Percentiles rank a stretch among this genome's conserved stretches.
phyloP scores from a whole-genome alignment of 306 rosid genomes.

The Senna siamea region DNA sequence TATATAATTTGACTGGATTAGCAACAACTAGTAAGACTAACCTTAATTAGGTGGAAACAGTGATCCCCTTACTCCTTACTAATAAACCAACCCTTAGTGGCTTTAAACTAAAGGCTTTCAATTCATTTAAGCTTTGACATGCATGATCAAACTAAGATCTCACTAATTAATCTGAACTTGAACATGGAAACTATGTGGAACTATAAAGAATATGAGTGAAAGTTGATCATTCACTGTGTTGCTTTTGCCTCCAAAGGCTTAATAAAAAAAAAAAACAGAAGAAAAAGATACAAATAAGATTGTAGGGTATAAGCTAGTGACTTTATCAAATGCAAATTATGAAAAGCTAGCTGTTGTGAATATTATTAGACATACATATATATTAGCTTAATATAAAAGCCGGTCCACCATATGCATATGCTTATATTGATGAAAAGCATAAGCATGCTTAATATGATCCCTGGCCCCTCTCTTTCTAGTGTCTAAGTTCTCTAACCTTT shows the following conservation, averaged over 20 bases:
- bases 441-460: background rate
- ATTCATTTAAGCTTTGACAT: too few relatives aligned
- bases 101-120: background rate
- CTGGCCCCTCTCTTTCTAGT: background rate
- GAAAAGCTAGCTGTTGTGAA: slow-evolving; percentile 25
- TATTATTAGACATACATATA: background rate
- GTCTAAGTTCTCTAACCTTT: too few relatives aligned
- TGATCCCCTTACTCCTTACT: background rate
- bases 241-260: background rate
- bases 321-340: background rate
- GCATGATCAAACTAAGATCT: background rate
- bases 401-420: background rate
- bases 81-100: background rate
- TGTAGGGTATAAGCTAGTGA: slow-evolving; percentile 17
- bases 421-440: background rate
- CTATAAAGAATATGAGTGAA: background rate
- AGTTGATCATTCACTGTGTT: background rate
- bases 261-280: background rate
- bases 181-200: background rate
- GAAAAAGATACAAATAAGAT: background rate
- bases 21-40: background rate
- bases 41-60: slow-evolving; percentile 1
- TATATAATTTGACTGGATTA: background rate
- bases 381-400: background rate
- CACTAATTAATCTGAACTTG: background rate